Evolutionary conservation across 1,284 basidiomycete genomes (phyloP).

Genomic region (Puccinia hordei): DNA sequence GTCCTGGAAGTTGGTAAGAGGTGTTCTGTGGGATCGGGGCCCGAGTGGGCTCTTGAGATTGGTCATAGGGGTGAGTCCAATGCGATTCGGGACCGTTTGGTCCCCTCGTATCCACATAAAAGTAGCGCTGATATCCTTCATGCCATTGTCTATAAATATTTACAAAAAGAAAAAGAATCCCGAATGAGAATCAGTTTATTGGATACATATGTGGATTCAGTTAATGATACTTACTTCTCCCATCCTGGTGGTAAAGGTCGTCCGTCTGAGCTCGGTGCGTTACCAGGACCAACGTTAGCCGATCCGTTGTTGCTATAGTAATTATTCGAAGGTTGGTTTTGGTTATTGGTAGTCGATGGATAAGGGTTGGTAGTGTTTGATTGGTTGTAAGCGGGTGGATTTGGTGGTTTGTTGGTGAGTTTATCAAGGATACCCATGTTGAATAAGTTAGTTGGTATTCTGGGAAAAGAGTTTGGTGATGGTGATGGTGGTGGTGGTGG

Average conservation of each 20-base stretch:
- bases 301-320: too few species aligned
- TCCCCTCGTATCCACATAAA: slow-evolving; percentile 21
- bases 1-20: background rate
- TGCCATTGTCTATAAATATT: slow-evolving; percentile 50
- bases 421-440: slow-evolving; percentile 32
- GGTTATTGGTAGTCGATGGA: background rate
- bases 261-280: background rate
- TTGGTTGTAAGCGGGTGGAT: background rate
- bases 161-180: too few species aligned
- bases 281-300: too few species aligned
- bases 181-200: too few species aligned
- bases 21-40: background rate
- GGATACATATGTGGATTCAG: too few species aligned
- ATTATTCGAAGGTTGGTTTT: too few species aligned
- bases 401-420: background rate
- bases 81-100: slow-evolving; percentile 36
- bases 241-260: slow-evolving; percentile 40
- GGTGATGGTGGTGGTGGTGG: too few species aligned
- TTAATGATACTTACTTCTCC: too few species aligned
- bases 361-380: slow-evolving; percentile 7
- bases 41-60: too few species aligned
- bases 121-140: slow-evolving; percentile 19
- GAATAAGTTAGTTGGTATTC: too few species aligned
- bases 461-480: too few species aligned
- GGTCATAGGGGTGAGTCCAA: slow-evolving; percentile 41